Base-by-base conservation (phyloP, 257 asterid genomes). In the Przewalskia tangutica region DNA sequence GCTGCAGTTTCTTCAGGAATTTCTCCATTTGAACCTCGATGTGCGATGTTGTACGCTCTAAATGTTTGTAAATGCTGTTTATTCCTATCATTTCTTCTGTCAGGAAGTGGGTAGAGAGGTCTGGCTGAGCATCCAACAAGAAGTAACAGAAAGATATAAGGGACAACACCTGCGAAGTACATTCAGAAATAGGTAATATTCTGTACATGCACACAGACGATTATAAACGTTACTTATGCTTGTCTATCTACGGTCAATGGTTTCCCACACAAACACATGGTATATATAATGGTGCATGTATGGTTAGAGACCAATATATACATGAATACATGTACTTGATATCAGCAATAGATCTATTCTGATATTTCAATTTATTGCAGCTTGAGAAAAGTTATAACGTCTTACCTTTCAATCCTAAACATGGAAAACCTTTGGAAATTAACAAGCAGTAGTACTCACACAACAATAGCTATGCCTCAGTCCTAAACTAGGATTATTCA, bases 11-110 rank as follows among this genome's bases (percentile, higher is more conserved):
- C 99, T 87, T 96, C 99, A 75, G 99, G 99, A 82, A 94, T 77
- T 89, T 96, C 99, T 82, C 98, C 99, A 89, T 93, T 93, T 13
- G 98, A 91, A 82, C 99, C 99, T 86, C 99, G 95, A 84, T 94
- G 99, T 12, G 99, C 99, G 65, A 96, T 81, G 91, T 96, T 96
- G 83, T 86, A 94, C 1, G 98, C 90, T 70, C 99, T 98, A 84
- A 93, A 93, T 7, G 97, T 91, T 80, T 96, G 99, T 60, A 96
- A 84, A 11, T 97, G 95, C 71, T 82, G 92, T 84, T 86, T 89
- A 64, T 88, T 91, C 87, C 91, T 89, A 51, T 92, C 97, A n/a
- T 93, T 92, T 88, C 97, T 92, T 83, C 97, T 84, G 85, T 97
- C 91, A 9, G 98, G 99, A 20, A 93, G 97, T 66, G 98, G 99